Evolutionary conservation across 805 yeast genomes (phyloP).

Genomic region (Alloascoidea hylecoeti): DNA sequence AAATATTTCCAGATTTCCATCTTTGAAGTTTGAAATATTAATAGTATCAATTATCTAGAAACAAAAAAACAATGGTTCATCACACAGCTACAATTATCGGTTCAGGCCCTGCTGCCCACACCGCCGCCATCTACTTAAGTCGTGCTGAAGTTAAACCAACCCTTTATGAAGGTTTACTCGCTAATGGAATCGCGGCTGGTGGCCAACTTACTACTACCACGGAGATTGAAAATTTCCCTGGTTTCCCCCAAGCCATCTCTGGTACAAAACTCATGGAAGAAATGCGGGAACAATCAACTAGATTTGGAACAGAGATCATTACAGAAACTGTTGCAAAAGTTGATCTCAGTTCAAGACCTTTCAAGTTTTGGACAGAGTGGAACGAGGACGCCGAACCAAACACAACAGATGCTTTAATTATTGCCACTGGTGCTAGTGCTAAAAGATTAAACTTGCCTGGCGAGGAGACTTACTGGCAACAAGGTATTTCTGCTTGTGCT

Average conservation of each 20-base stretch:
- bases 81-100: constrained; percentile 82
- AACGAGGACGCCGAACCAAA: constrained; percentile 84
- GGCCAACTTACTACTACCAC: constrained; percentile 99
- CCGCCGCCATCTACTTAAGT: constrained; percentile 93
- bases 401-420: constrained; percentile 82
- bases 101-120: constrained; percentile 98
- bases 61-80: constrained; percentile 22
- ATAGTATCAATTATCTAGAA: no score
- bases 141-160: constrained; percentile 94
- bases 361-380: constrained; percentile 95
- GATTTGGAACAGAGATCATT: constrained; percentile 87
- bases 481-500: constrained; percentile 98
- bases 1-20: no score
- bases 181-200: constrained; percentile 98
- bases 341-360: constrained; percentile 78
- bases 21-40: no score
- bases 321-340: constrained; percentile 93
- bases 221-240: constrained; percentile 97
- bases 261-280: constrained; percentile 86
- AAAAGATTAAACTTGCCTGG: constrained; percentile 90
- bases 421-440: constrained; percentile 98
- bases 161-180: constrained; percentile 82
- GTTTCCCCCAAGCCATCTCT: constrained; percentile 86
- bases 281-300: constrained; percentile 79
- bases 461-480: constrained; percentile 97